Conservation (phyloP, 2,329 filamentous ascomycete species). For the Xylariaceae sp. region DNA sequence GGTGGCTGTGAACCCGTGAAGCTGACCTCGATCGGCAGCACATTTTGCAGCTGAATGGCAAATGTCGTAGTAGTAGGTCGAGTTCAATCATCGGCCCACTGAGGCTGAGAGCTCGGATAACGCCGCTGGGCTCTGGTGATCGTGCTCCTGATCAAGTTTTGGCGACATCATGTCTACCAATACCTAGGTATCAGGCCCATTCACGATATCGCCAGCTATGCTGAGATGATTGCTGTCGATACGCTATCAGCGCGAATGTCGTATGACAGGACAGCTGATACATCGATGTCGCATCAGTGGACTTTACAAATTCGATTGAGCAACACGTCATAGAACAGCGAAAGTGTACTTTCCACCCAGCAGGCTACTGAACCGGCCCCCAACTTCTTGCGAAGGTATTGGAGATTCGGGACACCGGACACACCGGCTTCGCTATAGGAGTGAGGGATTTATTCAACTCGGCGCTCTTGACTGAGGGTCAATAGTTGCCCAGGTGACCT, state of each 20-base stretch:
- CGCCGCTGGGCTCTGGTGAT: not conserved
- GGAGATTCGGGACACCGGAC: too few species aligned
- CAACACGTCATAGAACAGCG: too few species aligned
- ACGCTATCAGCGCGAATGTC: not conserved
- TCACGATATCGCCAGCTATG: not conserved
- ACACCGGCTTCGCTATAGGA: too few species aligned
- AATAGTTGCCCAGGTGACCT: too few species aligned
- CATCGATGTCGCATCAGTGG: too few species aligned
- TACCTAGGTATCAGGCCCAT: too few species aligned
- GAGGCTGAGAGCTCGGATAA: not conserved
- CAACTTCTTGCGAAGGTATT: too few species aligned
- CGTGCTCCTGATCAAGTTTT: not conserved
- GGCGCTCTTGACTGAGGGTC: too few species aligned
- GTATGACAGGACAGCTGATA: not conserved
- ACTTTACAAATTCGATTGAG: not conserved
- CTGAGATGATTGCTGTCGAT: not conserved
- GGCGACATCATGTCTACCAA: not conserved
- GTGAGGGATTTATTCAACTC: too few species aligned
- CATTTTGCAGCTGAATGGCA: not conserved
- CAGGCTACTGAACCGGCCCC: too few species aligned
- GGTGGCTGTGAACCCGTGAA: not conserved
- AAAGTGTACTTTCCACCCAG: too few species aligned
- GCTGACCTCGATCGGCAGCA: not conserved
- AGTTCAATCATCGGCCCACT: not conserved
- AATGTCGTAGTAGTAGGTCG: too few species aligned